Evolutionary conservation across 2,329 filamentous ascomycete genomes (phyloP).

Genomic region (Apiospora marii): DNA sequence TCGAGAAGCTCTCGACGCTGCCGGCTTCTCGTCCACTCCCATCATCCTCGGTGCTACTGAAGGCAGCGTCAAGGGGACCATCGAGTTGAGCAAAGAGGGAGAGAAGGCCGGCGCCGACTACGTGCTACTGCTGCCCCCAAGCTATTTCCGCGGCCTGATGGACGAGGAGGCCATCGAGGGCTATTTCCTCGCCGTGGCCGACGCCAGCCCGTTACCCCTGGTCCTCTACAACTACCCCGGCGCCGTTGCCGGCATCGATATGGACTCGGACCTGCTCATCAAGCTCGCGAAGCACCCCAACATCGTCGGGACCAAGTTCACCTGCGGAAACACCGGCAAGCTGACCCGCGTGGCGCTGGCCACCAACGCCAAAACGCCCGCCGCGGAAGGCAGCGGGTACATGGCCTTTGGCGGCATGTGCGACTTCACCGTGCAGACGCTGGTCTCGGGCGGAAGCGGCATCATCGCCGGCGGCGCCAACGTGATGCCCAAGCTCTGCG

Average conservation of each 20-base stretch:
- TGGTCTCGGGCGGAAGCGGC: slow-evolving; percentile 69
- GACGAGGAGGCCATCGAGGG: slow-evolving; percentile 62
- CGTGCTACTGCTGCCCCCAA: slow-evolving; percentile 71
- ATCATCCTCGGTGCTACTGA: slow-evolving; percentile 63
- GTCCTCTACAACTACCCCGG: slow-evolving; percentile 71
- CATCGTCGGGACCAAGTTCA: slow-evolving; percentile 65
- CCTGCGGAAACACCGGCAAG: slow-evolving; percentile 63
- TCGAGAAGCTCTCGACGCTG: slow-evolving; percentile 63
- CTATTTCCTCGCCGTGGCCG: slow-evolving; percentile 68
- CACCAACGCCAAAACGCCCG: slow-evolving; percentile 74
- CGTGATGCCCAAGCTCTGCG: slow-evolving; percentile 71
- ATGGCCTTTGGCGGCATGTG: slow-evolving; percentile 87
- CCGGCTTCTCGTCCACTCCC: slow-evolving; percentile 60
- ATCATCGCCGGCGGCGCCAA: slow-evolving; percentile 75
- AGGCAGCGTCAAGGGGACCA: slow-evolving; percentile 70
- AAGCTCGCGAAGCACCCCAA: slow-evolving; percentile 60
- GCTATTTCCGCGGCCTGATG: slow-evolving; percentile 70
- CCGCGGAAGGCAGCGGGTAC: slow-evolving; percentile 68
- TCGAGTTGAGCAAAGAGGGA: slow-evolving; percentile 72
- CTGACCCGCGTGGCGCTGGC: slow-evolving; percentile 57
- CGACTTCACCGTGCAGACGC: slow-evolving; percentile 69
- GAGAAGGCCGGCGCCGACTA: slow-evolving; percentile 69
- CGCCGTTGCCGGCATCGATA: slow-evolving; percentile 61
- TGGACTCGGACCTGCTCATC: slow-evolving; percentile 62
- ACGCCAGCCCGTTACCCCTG: slow-evolving; percentile 61